A percentile compares a stretch with the other conserved stretches of the same genome.
These are phyloP conservation scores for Clonostachys chloroleuca DNA, from an alignment of 2,329 filamentous ascomycete genomes.

Conservation along the genomic window DNA sequence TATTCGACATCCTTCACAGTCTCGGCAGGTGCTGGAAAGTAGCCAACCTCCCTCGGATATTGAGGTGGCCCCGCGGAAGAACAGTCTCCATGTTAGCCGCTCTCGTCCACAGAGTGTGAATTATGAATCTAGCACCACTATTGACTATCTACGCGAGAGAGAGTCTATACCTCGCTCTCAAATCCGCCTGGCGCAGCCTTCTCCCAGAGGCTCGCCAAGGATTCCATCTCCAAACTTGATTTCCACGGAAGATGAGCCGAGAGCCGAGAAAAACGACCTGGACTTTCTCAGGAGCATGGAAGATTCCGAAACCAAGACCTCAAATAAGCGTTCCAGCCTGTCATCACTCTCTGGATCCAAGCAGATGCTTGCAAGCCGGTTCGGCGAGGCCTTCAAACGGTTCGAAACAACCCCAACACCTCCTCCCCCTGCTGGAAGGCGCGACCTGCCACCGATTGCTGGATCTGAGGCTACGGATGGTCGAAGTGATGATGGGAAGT, in stretches of 20 bases:
- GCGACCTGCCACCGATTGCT: constrained; percentile 64
- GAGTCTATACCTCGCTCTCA: constrained; percentile 48
- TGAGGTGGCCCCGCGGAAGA: constrained; percentile 23
- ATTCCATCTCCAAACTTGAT: constrained; percentile 35
- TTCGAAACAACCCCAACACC: constrained; percentile 67
- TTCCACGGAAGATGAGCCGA: constrained; percentile 17
- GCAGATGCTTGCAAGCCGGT: constrained; percentile 76
- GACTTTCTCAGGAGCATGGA: constrained; percentile 80
- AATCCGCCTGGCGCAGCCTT: constrained; percentile 9
- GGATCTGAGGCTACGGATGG: constrained; percentile 65
- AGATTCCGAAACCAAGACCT: constrained; percentile 45
- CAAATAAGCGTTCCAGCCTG: constrained; percentile 67
- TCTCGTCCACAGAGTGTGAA: constrained; percentile 78
- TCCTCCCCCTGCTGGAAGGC: constrained; percentile 39
- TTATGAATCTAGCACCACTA: constrained; percentile 64
- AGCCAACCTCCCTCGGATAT: constrained; percentile 62
- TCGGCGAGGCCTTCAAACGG: constrained; percentile 88
- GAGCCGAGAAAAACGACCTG: constrained; percentile 60
- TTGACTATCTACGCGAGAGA: constrained; percentile 77
- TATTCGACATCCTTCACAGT: constrained; percentile 27
- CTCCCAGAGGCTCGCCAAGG: constrained; percentile 12
- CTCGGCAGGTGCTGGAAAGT: constrained; percentile 67
- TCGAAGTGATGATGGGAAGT: constrained; percentile 59
- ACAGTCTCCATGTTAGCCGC: constrained; percentile 25
- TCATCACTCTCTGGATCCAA: constrained; percentile 71